A percentile compares a stretch with the other conserved stretches of the same genome.
Evolutionary conservation across 1,284 basidiomycete genomes (phyloP).

Genomic region (Irpex sp.): DNA sequence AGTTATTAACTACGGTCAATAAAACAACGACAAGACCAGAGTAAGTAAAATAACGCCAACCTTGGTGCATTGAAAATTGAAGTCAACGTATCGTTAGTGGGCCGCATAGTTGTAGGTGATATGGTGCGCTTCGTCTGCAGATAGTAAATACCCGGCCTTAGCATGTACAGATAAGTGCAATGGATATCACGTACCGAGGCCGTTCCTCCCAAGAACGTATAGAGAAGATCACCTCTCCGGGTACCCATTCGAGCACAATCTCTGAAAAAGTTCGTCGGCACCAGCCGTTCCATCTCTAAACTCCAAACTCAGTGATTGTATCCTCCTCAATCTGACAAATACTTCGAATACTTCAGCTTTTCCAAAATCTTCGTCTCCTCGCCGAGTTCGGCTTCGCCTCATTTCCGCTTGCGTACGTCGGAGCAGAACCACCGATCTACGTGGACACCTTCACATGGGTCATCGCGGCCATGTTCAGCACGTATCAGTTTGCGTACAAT

Average conservation of each 20-base stretch:
- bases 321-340: constrained; percentile 66
- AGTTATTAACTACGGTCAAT: background rate
- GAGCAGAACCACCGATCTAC: background rate
- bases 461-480: constrained; percentile 85
- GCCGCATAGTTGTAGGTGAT: constrained; percentile 72
- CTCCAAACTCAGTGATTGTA: constrained; percentile 55
- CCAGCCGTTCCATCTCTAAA: background rate
- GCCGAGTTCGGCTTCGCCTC: constrained; percentile 14
- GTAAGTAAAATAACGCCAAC: constrained; percentile 41
- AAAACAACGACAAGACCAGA: constrained; percentile 18
- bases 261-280: constrained; percentile 35
- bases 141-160: constrained; percentile 31
- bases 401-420: no score
- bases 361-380: constrained; percentile 78
- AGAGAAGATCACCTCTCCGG: constrained; percentile 78
- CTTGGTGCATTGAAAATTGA: constrained; percentile 44
- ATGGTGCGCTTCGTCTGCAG: constrained; percentile 52
- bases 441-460: no score
- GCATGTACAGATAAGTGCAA: background rate
- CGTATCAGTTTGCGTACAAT: constrained; percentile 57
- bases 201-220: constrained; percentile 63
- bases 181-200: constrained; percentile 49
- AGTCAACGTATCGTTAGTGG: constrained; percentile 56
- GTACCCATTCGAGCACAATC: constrained; percentile 76
- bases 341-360: constrained; percentile 73